A percentile compares a stretch with the other conserved stretches of the same genome.
phyloP scores from a whole-genome alignment of 352 stramenopile species.

The Pythium guiyangense region DNA sequence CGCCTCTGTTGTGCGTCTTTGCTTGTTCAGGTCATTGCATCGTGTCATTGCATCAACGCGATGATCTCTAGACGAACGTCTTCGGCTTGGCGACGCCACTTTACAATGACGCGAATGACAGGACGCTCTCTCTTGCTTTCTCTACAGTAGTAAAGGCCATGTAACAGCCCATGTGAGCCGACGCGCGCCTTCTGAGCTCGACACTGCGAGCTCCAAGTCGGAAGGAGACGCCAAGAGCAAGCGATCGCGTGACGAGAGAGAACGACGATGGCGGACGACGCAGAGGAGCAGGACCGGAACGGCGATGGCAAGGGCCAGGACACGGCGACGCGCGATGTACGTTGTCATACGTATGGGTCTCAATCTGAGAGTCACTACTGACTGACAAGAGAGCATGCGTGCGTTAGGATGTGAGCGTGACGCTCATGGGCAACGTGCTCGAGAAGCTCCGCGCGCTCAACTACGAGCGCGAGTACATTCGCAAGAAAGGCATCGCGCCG shows the following conservation, averaged over 20 bases:
- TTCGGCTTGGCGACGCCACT: no score
- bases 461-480: constrained; percentile 71
- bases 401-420: constrained; percentile 65
- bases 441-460: constrained; percentile 79
- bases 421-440: constrained; percentile 78
- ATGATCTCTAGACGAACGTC: no score
- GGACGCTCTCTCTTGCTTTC: no score
- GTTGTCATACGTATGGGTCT: neutral
- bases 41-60: no score
- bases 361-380: neutral
- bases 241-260: no score
- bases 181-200: no score
- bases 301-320: constrained; percentile 19
- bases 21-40: constrained; percentile 3
- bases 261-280: constrained; percentile 23
- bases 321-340: constrained; percentile 19
- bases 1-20: constrained; percentile 61
- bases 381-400: neutral
- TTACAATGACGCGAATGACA: no score
- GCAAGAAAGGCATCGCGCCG: constrained; percentile 66
- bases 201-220: no score
- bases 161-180: no score
- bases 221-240: no score
- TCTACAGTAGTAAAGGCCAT: no score
- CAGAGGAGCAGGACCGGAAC: constrained; percentile 18